phyloP scores from a whole-genome alignment of 2,329 filamentous ascomycete species.

The Pseudopyricularia javanii region DNA sequence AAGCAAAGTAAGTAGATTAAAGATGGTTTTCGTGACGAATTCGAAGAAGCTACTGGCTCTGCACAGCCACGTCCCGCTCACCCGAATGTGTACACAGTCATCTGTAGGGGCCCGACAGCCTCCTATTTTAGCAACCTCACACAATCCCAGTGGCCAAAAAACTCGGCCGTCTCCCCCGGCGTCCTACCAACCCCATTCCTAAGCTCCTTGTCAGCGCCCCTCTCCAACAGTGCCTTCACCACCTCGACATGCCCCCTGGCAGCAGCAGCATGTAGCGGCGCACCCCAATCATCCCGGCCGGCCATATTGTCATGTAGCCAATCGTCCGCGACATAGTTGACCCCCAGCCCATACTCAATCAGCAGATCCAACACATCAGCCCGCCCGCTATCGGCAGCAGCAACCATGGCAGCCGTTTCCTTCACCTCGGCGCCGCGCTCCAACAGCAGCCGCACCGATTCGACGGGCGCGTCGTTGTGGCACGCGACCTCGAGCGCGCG shows the following conservation, averaged over 20 bases:
- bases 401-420: neutral
- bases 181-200: neutral
- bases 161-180: neutral
- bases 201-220: neutral
- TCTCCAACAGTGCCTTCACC: neutral
- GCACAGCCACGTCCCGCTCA: no score
- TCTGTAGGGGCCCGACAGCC: no score
- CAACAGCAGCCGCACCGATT: neutral
- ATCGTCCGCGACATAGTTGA: no score
- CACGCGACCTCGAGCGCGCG: neutral
- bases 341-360: neutral
- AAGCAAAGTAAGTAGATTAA: no score
- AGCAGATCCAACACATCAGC: neutral
- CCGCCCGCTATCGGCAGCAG: neutral
- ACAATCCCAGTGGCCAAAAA: neutral
- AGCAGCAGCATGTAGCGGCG: neutral
- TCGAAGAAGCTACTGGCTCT: no score
- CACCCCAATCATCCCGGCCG: neutral
- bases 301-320: neutral
- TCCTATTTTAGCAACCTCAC: neutral
- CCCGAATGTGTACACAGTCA: no score
- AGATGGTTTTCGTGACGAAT: no score
- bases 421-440: neutral
- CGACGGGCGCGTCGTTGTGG: neutral
- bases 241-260: neutral